These are phyloP conservation scores for Pseudocercospora fuligena DNA, from an alignment of 2,329 filamentous ascomycete genomes.

Conservation along the genomic window DNA sequence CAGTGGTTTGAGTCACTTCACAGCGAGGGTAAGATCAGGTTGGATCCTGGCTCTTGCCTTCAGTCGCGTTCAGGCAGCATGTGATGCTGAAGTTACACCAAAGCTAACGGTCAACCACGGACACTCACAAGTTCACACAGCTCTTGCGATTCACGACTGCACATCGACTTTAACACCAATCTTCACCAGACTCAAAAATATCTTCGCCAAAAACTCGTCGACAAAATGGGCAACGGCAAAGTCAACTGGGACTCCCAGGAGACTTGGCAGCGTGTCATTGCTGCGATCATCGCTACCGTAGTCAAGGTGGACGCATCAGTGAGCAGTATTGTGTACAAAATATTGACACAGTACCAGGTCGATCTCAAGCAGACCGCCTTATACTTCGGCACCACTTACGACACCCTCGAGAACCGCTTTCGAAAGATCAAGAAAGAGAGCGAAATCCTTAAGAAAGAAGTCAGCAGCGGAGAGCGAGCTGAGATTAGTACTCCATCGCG, in stretches of 20 bases:
- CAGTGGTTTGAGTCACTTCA: not conserved
- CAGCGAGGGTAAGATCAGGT: not conserved
- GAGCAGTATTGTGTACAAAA: not conserved
- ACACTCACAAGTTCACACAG: constrained; percentile 9
- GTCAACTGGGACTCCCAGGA: constrained; percentile 46
- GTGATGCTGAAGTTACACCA: not conserved
- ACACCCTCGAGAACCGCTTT: constrained; percentile 54
- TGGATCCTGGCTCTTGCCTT: not conserved
- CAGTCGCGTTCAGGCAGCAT: not conserved
- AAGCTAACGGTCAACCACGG: constrained; percentile 8
- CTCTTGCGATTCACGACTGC: not conserved
- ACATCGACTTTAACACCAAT: not conserved
- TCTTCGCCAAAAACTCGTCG: constrained; percentile 2
- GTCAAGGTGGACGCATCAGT: constrained; percentile 37
- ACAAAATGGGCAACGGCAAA: constrained; percentile 24
- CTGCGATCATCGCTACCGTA: constrained; percentile 45
- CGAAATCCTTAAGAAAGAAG: constrained; percentile 35
- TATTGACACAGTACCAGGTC: constrained; percentile 42
- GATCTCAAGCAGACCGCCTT: constrained; percentile 51
- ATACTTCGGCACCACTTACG: constrained; percentile 54
- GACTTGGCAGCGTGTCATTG: constrained; percentile 47
- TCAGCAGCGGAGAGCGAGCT: constrained; percentile 30
- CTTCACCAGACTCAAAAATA: not conserved
- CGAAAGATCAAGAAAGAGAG: constrained; percentile 52
- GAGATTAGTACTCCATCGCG: constrained; percentile 21